phyloP scores from a whole-genome alignment of 352 stramenopile species.

The Phytophthora idaei region DNA sequence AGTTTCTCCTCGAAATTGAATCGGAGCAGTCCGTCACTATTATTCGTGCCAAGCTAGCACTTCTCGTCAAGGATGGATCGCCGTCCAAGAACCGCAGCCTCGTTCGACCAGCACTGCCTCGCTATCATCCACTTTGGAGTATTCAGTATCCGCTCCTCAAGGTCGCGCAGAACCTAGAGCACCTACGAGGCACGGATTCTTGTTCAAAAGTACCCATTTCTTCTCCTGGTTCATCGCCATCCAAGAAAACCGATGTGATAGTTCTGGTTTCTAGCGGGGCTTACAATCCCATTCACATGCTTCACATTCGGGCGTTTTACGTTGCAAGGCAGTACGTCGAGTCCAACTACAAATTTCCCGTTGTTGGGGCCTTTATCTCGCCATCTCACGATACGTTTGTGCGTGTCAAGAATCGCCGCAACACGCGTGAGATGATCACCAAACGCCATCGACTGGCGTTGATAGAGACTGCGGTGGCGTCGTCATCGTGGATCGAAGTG shows the following conservation, averaged over 20 bases:
- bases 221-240: constrained; percentile 12
- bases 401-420: constrained; percentile 70
- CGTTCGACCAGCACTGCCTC: constrained; percentile 33
- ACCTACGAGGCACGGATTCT: constrained; percentile 28
- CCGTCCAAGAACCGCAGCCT: constrained; percentile 57
- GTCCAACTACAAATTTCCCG: constrained; percentile 78
- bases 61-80: constrained; percentile 56
- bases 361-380: constrained; percentile 80
- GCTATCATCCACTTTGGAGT: constrained; percentile 52
- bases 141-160: constrained; percentile 81
- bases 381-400: constrained; percentile 80
- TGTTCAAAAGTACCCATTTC: background rate
- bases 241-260: constrained; percentile 60
- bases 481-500: constrained; percentile 83
- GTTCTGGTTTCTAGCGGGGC: constrained; percentile 76
- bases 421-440: constrained; percentile 79
- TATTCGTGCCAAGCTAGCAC: constrained; percentile 41
- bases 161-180: constrained; percentile 67
- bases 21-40: constrained; percentile 32
- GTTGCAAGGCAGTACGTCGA: constrained; percentile 78
- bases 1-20: constrained; percentile 59
- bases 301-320: constrained; percentile 80
- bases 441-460: constrained; percentile 67
- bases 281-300: constrained; percentile 83
- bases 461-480: constrained; percentile 67